These are phyloP conservation scores for Amoeboaphelidium protococcarum DNA, from an alignment of 371 early-diverging fungal genomes.

Conservation along the genomic window DNA sequence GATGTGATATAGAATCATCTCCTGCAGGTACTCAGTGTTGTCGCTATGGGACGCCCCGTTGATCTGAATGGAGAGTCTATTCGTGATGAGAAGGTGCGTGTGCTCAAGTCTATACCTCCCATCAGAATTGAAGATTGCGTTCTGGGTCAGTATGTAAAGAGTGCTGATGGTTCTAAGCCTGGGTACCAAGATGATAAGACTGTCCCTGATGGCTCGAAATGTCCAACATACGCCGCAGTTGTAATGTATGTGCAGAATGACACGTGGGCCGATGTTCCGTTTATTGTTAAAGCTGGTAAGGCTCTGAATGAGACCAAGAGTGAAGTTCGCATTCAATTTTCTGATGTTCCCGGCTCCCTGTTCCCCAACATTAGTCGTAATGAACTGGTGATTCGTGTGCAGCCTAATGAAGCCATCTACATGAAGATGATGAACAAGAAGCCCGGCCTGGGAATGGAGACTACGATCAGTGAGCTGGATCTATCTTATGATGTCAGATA, in stretches of 20 bases:
- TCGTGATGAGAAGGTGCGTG: constrained; percentile 59
- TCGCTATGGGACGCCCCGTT: constrained; percentile 79
- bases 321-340: constrained; percentile 84
- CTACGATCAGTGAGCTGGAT: constrained; percentile 65
- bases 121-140: constrained; percentile 42
- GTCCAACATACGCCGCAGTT: constrained; percentile 78
- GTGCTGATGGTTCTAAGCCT: constrained; percentile 32
- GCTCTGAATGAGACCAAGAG: constrained; percentile 76
- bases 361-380: constrained; percentile 52
- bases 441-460: constrained; percentile 36
- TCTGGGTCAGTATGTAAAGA: constrained; percentile 57
- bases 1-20: constrained; percentile 98
- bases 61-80: constrained; percentile 62
- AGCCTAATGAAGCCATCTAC: constrained; percentile 88
- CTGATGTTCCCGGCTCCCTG: constrained; percentile 47
- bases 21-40: constrained; percentile 62
- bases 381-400: constrained; percentile 83
- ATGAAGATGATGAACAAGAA: constrained; percentile 86
- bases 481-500: constrained; percentile 65
- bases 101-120: constrained; percentile 53
- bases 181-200: constrained; percentile 77
- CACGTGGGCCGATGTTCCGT: constrained; percentile 43
- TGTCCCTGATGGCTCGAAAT: constrained; percentile 50
- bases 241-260: constrained; percentile 68
- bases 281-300: constrained; percentile 2